phyloP scores from a whole-genome alignment of 2,329 filamentous ascomycete genomes.

The Colletotrichum sp. region DNA sequence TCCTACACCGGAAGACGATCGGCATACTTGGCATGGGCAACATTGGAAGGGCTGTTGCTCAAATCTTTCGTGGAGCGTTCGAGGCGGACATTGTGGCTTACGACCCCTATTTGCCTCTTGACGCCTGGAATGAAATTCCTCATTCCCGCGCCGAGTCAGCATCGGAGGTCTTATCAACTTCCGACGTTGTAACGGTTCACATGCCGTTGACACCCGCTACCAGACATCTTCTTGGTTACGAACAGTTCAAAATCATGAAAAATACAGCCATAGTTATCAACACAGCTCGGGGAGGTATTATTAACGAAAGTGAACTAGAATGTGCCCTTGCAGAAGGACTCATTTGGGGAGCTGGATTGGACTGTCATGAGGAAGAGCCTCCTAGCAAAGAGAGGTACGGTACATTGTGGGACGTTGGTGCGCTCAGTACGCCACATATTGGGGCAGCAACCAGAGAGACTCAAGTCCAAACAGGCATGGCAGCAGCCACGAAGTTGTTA shows the following conservation, averaged over 20 bases:
- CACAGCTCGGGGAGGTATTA: constrained; percentile 42
- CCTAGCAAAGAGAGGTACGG: constrained; percentile 38
- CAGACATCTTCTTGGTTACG: constrained; percentile 32
- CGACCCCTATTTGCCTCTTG: constrained; percentile 35
- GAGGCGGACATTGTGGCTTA: constrained; percentile 38
- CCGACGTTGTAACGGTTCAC: constrained; percentile 41
- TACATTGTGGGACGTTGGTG: constrained; percentile 36
- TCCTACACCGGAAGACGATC: constrained; percentile 36
- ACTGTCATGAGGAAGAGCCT: constrained; percentile 44
- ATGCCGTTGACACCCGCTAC: constrained; percentile 39
- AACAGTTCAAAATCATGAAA: constrained; percentile 39
- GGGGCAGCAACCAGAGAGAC: constrained; percentile 46
- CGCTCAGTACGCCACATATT: constrained; percentile 48
- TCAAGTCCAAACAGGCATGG: constrained; percentile 32
- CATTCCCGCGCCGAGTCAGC: constrained; percentile 33
- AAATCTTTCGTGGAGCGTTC: constrained; percentile 40
- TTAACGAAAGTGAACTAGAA: constrained; percentile 39
- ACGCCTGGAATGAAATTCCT: constrained; percentile 36
- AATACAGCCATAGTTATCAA: constrained; percentile 42
- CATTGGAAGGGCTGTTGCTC: constrained; percentile 38
- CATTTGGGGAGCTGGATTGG: constrained; percentile 43
- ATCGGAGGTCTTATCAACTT: constrained; percentile 33
- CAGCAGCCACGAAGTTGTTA: constrained; percentile 26
- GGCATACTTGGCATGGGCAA: constrained; percentile 45
- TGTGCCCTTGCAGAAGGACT: constrained; percentile 33